phyloP scores from a whole-genome alignment of 2,329 filamentous ascomycete species.

The Herpomyces periplanetae region DNA sequence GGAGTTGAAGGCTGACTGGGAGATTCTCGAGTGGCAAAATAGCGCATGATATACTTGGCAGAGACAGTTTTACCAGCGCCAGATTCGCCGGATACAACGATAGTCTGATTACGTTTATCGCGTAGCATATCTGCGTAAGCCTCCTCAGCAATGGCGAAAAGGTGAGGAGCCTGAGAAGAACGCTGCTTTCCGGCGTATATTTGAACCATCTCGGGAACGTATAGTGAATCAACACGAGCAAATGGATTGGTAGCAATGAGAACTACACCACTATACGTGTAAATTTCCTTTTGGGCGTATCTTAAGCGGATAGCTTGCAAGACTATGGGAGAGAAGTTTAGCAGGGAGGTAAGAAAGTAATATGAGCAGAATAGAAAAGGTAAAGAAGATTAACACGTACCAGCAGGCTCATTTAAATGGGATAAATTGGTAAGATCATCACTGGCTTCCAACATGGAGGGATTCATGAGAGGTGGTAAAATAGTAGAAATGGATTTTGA shows the following conservation, averaged over 20 bases:
- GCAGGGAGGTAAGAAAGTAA: too few species aligned
- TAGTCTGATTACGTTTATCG: constrained; percentile 78
- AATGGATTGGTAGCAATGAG: constrained; percentile 96
- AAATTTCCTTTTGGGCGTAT: constrained; percentile 94
- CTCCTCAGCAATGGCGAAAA: constrained; percentile 95
- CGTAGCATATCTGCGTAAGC: constrained; percentile 98
- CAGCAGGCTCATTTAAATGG: constrained; percentile 87
- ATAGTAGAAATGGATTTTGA: constrained; percentile 32
- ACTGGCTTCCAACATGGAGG: constrained; percentile 84
- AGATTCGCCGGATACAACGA: constrained; percentile 95
- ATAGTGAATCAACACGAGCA: constrained; percentile 79
- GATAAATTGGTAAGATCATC: constrained; percentile 91
- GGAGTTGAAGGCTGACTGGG: constrained; percentile 48
- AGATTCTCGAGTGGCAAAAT: constrained; percentile 86
- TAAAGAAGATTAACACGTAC: too few species aligned
- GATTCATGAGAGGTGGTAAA: constrained; percentile 84
- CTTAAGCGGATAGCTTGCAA: constrained; percentile 86
- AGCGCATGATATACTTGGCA: constrained; percentile 98
- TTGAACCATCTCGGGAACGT: constrained; percentile 97
- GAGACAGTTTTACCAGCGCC: constrained; percentile 96
- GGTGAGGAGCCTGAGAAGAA: constrained; percentile 77
- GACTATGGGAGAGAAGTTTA: too few species aligned
- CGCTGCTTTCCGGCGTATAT: constrained; percentile 90
- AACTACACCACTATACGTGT: constrained; percentile 95
- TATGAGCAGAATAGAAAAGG: too few species aligned